Conservation (phyloP, 75 land plant species). For the Adiantum capillusveneris region DNA sequence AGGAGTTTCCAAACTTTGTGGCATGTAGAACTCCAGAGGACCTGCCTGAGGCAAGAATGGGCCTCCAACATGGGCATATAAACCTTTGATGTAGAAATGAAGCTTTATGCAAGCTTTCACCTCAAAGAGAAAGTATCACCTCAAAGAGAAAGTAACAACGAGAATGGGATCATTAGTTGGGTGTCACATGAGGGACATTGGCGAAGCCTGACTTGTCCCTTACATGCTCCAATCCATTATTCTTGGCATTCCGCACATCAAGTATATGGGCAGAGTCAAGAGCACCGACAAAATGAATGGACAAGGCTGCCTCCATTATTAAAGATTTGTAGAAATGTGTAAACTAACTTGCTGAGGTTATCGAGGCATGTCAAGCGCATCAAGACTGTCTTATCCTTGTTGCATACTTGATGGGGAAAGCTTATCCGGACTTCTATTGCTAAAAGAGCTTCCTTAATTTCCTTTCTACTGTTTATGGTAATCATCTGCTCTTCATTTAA, state of each 20-base stretch:
- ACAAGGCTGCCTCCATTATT: no score
- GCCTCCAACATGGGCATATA: neutral
- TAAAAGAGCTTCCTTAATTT: no score
- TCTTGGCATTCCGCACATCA: conserved; percentile 1
- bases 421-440: no score
- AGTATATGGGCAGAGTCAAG: conserved; percentile 2
- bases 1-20: neutral
- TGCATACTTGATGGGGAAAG: no score
- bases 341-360: no score
- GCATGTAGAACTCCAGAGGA: neutral
- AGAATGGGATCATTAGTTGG: neutral
- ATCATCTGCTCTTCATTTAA: no score
- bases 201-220: neutral
- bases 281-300: conserved; percentile 1
- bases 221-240: neutral
- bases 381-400: no score
- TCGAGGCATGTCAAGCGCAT: no score
- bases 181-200: conserved; percentile 2
- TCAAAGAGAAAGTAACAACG: neutral
- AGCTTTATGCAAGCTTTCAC: neutral
- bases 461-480: no score
- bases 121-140: no score
- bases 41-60: neutral
- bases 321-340: no score
- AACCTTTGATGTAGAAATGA: neutral